phyloP scores from a whole-genome alignment of 2,329 filamentous ascomycete species.

The Graphilbum fragrans region DNA sequence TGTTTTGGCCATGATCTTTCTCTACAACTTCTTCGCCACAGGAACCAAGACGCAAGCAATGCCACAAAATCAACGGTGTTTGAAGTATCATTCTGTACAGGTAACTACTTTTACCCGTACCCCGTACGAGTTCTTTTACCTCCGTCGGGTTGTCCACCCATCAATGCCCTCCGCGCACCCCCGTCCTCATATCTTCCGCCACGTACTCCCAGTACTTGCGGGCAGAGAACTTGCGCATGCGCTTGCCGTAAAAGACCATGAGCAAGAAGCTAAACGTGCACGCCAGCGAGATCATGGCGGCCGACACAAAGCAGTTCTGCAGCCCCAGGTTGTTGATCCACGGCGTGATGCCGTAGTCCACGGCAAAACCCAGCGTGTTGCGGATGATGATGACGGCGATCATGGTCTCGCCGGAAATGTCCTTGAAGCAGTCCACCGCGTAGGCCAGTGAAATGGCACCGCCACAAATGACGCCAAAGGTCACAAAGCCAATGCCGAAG shows the following conservation, averaged over 20 bases:
- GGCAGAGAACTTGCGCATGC: slow-evolving; percentile 9
- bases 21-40: too few species aligned
- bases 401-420: slow-evolving; percentile 13
- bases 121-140: too few species aligned
- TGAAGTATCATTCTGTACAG: too few species aligned
- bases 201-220: slow-evolving; percentile 4
- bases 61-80: too few species aligned
- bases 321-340: slow-evolving; percentile 19
- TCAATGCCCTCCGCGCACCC: too few species aligned
- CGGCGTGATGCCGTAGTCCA: slow-evolving; percentile 21
- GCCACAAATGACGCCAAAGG: slow-evolving; percentile 24
- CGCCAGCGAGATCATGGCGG: slow-evolving; percentile 16
- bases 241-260: slow-evolving; percentile 19
- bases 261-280: slow-evolving; percentile 15
- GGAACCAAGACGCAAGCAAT: too few species aligned
- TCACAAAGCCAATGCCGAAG: slow-evolving; percentile 26
- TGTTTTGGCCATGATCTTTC: too few species aligned
- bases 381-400: slow-evolving; percentile 15
- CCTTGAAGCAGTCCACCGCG: slow-evolving; percentile 26
- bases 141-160: too few species aligned
- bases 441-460: slow-evolving; percentile 26
- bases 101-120: too few species aligned
- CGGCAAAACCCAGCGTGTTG: slow-evolving; percentile 15
- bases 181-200: too few species aligned
- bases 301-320: slow-evolving; percentile 20